phyloP scores from a whole-genome alignment of 805 yeast genomes.

The Yarrowia yakushimensis region DNA sequence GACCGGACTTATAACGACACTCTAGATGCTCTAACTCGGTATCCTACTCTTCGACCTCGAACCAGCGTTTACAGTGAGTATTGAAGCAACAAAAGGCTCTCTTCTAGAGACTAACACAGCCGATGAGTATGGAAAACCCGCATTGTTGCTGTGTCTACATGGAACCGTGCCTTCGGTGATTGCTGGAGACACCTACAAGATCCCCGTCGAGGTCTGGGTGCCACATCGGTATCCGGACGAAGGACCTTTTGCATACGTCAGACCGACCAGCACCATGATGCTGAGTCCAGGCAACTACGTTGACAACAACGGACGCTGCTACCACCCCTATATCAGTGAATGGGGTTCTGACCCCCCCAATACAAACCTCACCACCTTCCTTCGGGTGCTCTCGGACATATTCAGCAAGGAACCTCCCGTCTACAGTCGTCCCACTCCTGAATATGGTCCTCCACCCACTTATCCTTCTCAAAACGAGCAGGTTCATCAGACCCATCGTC shows the following conservation, averaged over 20 bases:
- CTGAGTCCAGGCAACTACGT: slow-evolving; percentile 61
- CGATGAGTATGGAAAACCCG: slow-evolving; percentile 53
- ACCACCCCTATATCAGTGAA: slow-evolving; percentile 60
- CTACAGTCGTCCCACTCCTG: slow-evolving; percentile 30
- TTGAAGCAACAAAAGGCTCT: no score
- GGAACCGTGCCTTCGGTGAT: slow-evolving; percentile 42
- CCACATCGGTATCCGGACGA: slow-evolving; percentile 67
- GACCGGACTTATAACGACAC: slow-evolving; percentile 61
- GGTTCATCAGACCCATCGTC: not conserved
- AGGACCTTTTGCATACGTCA: slow-evolving; percentile 64
- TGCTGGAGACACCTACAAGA: slow-evolving; percentile 35
- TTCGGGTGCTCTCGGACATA: slow-evolving; percentile 37
- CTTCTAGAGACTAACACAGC: slow-evolving; percentile 38
- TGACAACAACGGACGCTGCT: slow-evolving; percentile 67
- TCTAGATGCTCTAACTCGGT: slow-evolving; percentile 49
- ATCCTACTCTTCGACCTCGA: slow-evolving; percentile 57
- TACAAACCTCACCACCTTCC: slow-evolving; percentile 37
- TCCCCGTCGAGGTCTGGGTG: slow-evolving; percentile 72
- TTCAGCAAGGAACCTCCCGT: slow-evolving; percentile 49
- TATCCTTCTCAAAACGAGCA: slow-evolving; percentile 3
- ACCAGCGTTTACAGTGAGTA: slow-evolving; percentile 54
- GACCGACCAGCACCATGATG: slow-evolving; percentile 48
- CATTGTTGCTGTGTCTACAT: slow-evolving; percentile 58
- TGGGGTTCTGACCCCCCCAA: slow-evolving; percentile 47
- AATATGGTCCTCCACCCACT: slow-evolving; percentile 26